phyloP scores from a whole-genome alignment of 495 filamentous ascomycete genomes.

The Trichoderma orchidacearum region DNA sequence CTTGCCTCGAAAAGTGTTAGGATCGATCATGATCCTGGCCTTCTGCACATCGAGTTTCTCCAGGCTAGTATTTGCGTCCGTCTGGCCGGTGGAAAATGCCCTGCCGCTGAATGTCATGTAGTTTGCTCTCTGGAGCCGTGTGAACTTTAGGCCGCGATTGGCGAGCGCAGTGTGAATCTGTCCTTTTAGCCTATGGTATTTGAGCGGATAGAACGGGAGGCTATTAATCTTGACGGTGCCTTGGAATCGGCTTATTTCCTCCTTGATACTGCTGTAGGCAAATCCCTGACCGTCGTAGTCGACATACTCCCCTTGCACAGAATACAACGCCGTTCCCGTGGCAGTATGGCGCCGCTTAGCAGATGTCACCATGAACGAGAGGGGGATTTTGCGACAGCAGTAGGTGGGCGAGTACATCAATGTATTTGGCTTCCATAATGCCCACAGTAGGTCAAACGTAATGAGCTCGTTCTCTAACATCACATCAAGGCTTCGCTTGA shows the following conservation, averaged over 20 bases:
- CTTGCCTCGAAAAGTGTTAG: constrained; percentile 72
- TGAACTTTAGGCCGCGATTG: constrained; percentile 78
- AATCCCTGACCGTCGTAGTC: constrained; percentile 67
- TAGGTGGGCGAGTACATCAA: constrained; percentile 74
- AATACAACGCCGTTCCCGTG: constrained; percentile 68
- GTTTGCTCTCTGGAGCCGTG: constrained; percentile 65
- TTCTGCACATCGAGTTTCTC: constrained; percentile 75
- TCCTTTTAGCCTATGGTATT: constrained; percentile 67
- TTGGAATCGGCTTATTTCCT: constrained; percentile 67
- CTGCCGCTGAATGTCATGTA: constrained; percentile 74
- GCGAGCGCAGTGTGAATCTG: constrained; percentile 52
- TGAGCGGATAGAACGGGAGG: constrained; percentile 64
- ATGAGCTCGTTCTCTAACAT: constrained; percentile 74
- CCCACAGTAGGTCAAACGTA: constrained; percentile 85
- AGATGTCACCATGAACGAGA: constrained; percentile 81
- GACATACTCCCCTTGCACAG: constrained; percentile 64
- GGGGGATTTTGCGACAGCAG: constrained; percentile 64
- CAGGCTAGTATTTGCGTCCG: constrained; percentile 62
- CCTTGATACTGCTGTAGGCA: constrained; percentile 43
- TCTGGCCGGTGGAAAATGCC: constrained; percentile 46
- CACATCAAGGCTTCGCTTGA: constrained; percentile 67
- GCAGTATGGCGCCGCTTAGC: constrained; percentile 59
- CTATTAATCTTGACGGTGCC: constrained; percentile 73
- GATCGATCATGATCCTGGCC: constrained; percentile 84
- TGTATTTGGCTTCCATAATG: constrained; percentile 82